These are phyloP conservation scores for Phytophthora palmivora DNA, from an alignment of 352 stramenopile species.

Conservation along the genomic window DNA sequence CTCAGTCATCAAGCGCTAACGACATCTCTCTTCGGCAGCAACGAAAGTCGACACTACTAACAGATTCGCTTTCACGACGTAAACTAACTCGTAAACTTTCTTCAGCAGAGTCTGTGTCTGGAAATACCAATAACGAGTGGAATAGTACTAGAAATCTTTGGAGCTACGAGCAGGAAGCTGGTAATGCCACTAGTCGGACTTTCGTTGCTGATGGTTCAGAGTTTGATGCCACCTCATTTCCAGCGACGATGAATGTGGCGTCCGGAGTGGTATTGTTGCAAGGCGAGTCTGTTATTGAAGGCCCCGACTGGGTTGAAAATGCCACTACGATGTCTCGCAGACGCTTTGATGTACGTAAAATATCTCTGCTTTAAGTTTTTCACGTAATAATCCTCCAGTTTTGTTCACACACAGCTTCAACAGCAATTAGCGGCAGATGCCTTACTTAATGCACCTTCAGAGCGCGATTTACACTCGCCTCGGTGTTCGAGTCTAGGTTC, in stretches of 20 bases:
- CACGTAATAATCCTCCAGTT: not conserved
- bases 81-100: slow-evolving; percentile 20
- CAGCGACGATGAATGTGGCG: slow-evolving; percentile 39
- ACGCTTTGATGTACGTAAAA: slow-evolving; percentile 62
- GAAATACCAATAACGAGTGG: slow-evolving; percentile 12
- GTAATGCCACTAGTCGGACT: slow-evolving; percentile 13
- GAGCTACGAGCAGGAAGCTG: slow-evolving; percentile 31
- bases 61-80: slow-evolving; percentile 35
- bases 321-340: slow-evolving; percentile 70
- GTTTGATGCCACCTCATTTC: slow-evolving; percentile 33
- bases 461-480: slow-evolving; percentile 16
- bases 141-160: slow-evolving; percentile 31
- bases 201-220: slow-evolving; percentile 33
- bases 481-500: slow-evolving; percentile 22
- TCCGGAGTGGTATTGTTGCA: slow-evolving; percentile 53
- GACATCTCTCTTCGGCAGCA: slow-evolving; percentile 13
- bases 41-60: slow-evolving; percentile 27
- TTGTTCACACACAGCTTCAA: slow-evolving; percentile 52
- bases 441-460: slow-evolving; percentile 42
- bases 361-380: not conserved
- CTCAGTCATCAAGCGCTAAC: slow-evolving; percentile 14
- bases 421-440: slow-evolving; percentile 61
- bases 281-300: slow-evolving; percentile 50
- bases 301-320: slow-evolving; percentile 47
- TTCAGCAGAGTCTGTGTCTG: slow-evolving; percentile 14